phyloP scores from a whole-genome alignment of 1,284 basidiomycete species.

The Ustilago shanxiensis region DNA sequence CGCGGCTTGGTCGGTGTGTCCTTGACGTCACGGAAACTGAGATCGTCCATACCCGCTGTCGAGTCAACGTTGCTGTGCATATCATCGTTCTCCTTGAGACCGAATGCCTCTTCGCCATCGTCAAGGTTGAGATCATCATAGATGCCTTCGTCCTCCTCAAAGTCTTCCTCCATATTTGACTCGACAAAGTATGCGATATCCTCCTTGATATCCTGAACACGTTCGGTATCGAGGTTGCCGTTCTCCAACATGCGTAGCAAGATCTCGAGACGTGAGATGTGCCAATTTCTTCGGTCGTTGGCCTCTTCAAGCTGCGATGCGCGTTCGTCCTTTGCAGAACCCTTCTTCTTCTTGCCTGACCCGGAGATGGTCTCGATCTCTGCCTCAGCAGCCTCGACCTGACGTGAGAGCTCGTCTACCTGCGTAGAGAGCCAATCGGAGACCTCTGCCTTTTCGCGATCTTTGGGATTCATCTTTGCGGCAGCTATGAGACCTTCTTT shows the following conservation, averaged over 20 bases:
- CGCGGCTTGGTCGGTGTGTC: constrained; percentile 45
- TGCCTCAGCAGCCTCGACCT: constrained; percentile 93
- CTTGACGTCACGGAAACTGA: constrained; percentile 41
- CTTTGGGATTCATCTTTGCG: constrained; percentile 92
- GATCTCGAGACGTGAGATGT: constrained; percentile 91
- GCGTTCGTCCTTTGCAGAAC: constrained; percentile 78
- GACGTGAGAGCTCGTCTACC: constrained; percentile 91
- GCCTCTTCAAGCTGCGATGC: constrained; percentile 85
- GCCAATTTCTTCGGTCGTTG: constrained; percentile 96
- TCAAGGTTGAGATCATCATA: constrained; percentile 98
- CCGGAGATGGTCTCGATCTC: constrained; percentile 90
- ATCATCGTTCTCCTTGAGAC: constrained; percentile 77
- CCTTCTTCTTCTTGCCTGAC: constrained; percentile 79
- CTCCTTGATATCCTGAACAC: constrained; percentile 86
- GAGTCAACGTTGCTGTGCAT: constrained; percentile 73
- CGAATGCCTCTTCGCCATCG: constrained; percentile 80
- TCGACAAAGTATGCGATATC: constrained; percentile 98
- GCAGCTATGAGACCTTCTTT: constrained; percentile 98
- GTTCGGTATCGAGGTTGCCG: constrained; percentile 85
- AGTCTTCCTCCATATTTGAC: constrained; percentile 94
- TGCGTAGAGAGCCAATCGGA: constrained; percentile 73
- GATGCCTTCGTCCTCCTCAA: constrained; percentile 96
- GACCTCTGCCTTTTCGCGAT: constrained; percentile 93
- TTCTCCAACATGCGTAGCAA: constrained; percentile 94
- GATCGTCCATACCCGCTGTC: constrained; percentile 71